A percentile compares a stretch with the other conserved stretches of the same genome.
phyloP scores from a whole-genome alignment of 2,329 filamentous ascomycete genomes.

The Nemania sp. region DNA sequence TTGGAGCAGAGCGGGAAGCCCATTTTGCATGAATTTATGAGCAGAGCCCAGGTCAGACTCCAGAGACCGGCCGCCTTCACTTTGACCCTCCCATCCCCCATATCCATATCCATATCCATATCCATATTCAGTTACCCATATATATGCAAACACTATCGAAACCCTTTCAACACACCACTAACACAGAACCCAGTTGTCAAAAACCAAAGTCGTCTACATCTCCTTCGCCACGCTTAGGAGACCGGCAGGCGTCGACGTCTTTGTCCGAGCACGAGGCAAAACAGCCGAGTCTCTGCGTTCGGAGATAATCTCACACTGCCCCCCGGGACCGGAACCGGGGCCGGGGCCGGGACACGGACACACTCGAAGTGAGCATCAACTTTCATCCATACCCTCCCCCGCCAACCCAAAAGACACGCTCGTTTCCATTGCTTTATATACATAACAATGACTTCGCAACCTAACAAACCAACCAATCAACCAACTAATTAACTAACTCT shows the following conservation, averaged over 20 bases:
- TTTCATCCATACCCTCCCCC: neutral
- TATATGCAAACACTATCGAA: neutral
- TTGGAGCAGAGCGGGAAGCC: slow-evolving; percentile 79
- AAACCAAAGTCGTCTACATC: slow-evolving; percentile 73
- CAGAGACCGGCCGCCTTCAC: slow-evolving; percentile 24
- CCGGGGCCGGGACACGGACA: too few relatives aligned
- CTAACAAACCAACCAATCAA: too few relatives aligned
- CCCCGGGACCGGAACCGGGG: too few relatives aligned
- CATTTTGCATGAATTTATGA: slow-evolving; percentile 73
- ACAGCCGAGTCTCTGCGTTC: slow-evolving; percentile 58
- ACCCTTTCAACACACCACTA: neutral
- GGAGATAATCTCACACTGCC: slow-evolving; percentile 62
- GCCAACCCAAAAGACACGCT: neutral
- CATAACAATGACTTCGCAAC: too few relatives aligned
- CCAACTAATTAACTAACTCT: slow-evolving; percentile 10
- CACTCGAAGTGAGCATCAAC: slow-evolving; percentile 48
- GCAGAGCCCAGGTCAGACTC: slow-evolving; percentile 74
- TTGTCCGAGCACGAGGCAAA: slow-evolving; percentile 68
- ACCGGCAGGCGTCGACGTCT: slow-evolving; percentile 66
- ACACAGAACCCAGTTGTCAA: slow-evolving; percentile 54
- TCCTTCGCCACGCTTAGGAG: slow-evolving; percentile 75
- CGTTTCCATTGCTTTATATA: neutral
- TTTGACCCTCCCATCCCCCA: neutral
- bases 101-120: neutral
- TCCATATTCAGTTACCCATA: neutral